Base-by-base conservation (phyloP, 768 basidiomycete species). In the Sporobolomyces roseus region DNA sequence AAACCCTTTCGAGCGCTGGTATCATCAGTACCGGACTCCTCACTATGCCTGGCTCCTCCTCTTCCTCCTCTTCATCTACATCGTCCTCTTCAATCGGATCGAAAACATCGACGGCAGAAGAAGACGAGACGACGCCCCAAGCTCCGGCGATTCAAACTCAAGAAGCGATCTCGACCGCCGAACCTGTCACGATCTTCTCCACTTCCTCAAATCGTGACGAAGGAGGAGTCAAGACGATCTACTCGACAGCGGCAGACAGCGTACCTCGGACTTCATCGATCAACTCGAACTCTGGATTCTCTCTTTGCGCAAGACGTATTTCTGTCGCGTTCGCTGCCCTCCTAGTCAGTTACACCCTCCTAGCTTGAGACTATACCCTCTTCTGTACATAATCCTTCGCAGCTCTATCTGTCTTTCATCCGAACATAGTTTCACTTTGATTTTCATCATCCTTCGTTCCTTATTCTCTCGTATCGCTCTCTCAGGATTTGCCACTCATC, bases 151-250 rank as follows among this genome's bases (percentile, higher is more conserved):
- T 17, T 41, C 38, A 9, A 9, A 41, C 56, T 14, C 25, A 43
- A 19, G 25, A 30, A 43, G 56, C 56, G 41, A 17, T 59, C 41
- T 59, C 56, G 41, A 59, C 56, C 21, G 56, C 56, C 5, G 41
- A 43, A 30, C 10, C 56, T 14, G 56, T 59, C 14, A 59, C 56
- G 41, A 30, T 59, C 56, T 25, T 46, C 19, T 59, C 56, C 8
- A 59, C 56, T 21, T 36, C 46, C 27, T 41, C 33, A 9, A 12
- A 16, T 10, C 4, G 36, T n/a, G 21, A 25, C 23, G 36, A 25
- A 13, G 54, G 54, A 10, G 43, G 27, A 43, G 56, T 59, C 56
- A 23, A 29, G 29, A 59, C 56, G 25, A 46, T 59, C 19, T 59
- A 45, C n/a, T 59, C 56, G 13, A 59, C 56, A 17, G 35, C 38